These are phyloP conservation scores for Sugiyamaella novakii DNA, from an alignment of 1,139 yeast genomes.

Conservation along the genomic window DNA sequence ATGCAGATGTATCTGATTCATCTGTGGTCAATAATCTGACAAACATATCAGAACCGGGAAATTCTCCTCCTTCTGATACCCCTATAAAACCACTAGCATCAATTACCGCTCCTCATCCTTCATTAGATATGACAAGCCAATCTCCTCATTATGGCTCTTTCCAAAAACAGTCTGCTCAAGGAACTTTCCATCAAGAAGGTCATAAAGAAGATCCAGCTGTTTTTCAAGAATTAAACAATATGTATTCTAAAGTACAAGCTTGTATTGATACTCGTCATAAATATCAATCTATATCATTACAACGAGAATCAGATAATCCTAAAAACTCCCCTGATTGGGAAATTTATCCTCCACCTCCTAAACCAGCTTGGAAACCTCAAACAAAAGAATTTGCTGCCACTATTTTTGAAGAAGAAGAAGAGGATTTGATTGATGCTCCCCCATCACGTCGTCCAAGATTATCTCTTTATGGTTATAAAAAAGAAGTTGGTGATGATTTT, in stretches of 20 bases:
- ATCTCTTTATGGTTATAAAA: conserved; percentile 24
- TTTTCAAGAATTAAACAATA: conserved; percentile 65
- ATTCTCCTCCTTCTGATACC: background rate
- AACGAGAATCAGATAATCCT: conserved; percentile 77
- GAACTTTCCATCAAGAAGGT: conserved; percentile 35
- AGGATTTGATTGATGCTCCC: conserved; percentile 22
- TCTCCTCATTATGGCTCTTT: conserved; percentile 24
- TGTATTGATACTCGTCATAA: conserved; percentile 78
- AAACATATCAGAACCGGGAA: background rate
- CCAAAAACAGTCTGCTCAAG: conserved; percentile 32
- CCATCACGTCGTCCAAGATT: conserved; percentile 18
- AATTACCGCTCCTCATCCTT: conserved; percentile 22
- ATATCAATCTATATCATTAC: conserved; percentile 71
- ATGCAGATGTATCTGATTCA: background rate
- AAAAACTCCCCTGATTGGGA: conserved; percentile 72
- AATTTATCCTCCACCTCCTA: conserved; percentile 92
- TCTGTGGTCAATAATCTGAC: background rate
- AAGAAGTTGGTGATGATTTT: conserved; percentile 55
- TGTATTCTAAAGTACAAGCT: conserved; percentile 68
- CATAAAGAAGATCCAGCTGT: conserved; percentile 60
- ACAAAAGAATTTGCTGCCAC: conserved; percentile 53
- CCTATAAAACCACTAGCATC: background rate
- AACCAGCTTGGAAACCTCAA: conserved; percentile 81
- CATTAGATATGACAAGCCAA: conserved; percentile 21
- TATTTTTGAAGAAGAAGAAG: conserved; percentile 18